Percentiles rank a stretch among this genome's conserved stretches.
phyloP scores from a whole-genome alignment of 2,329 filamentous ascomycete genomes.

The Penicillium sp. region DNA sequence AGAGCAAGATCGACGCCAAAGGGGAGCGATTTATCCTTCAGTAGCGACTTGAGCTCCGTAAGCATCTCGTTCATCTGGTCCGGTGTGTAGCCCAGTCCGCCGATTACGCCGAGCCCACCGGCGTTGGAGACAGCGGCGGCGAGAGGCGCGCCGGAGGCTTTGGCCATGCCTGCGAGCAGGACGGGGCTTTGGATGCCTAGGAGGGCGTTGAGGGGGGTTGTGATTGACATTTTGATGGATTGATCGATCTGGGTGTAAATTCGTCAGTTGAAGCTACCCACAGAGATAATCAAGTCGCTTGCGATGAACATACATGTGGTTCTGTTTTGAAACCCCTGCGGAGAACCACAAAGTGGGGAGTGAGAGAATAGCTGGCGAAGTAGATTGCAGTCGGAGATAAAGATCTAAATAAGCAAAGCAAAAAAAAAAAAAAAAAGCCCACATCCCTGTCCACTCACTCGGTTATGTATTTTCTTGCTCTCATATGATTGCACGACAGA shows the following conservation, averaged over 20 bases:
- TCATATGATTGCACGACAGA: slow-evolving; percentile 2
- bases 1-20: slow-evolving; percentile 93
- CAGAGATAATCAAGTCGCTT: background rate
- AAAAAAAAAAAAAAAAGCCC: background rate
- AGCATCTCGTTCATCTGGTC: slow-evolving; percentile 80
- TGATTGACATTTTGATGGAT: slow-evolving; percentile 57
- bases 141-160: slow-evolving; percentile 76
- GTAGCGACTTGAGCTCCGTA: slow-evolving; percentile 79
- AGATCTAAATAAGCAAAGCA: background rate
- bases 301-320: background rate
- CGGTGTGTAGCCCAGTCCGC: slow-evolving; percentile 70
- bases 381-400: background rate
- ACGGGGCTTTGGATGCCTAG: slow-evolving; percentile 87
- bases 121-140: slow-evolving; percentile 89
- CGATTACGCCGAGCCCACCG: slow-evolving; percentile 73
- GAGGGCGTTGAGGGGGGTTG: slow-evolving; percentile 77
- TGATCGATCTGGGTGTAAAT: background rate
- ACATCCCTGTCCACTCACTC: background rate
- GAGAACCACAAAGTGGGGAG: background rate
- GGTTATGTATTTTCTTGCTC: background rate
- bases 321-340: background rate
- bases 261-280: background rate
- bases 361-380: background rate
- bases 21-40: slow-evolving; percentile 70
- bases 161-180: slow-evolving; percentile 92